Conservation (phyloP, 116 monocot species). For the Iris pallida region DNA sequence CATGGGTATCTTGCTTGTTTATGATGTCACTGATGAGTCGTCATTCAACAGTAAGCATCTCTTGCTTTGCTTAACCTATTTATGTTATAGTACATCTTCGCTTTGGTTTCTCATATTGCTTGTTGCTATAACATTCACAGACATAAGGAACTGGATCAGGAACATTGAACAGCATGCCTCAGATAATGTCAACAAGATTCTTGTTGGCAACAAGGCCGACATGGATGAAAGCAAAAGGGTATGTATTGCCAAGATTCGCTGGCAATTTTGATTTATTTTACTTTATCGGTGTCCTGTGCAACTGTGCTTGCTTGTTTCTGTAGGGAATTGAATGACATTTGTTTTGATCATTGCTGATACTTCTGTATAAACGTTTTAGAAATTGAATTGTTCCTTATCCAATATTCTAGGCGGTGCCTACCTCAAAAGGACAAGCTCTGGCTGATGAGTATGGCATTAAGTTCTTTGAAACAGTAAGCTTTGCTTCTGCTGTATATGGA, state of each 20-base stretch:
- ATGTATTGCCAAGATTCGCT: neutral
- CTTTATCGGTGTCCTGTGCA: neutral
- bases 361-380: neutral
- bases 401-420: conserved; percentile 45
- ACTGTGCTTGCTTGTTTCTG: neutral
- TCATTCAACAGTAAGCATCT: conserved; percentile 79
- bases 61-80: neutral
- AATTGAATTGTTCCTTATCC: neutral
- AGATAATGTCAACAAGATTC: conserved; percentile 87
- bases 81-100: neutral
- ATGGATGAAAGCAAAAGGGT: conserved; percentile 99
- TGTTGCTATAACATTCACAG: conserved; percentile 22
- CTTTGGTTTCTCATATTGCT: neutral
- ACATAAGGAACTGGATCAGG: conserved; percentile 92
- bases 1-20: conserved; percentile 92
- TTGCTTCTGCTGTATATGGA: neutral
- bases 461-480: conserved; percentile 59
- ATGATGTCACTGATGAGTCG: conserved; percentile 90
- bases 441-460: conserved; percentile 68
- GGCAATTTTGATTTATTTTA: too few species aligned
- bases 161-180: conserved; percentile 95
- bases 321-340: too few species aligned
- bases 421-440: conserved; percentile 58
- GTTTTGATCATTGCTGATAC: too few species aligned
- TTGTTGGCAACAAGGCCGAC: conserved; percentile 94